Base-by-base conservation (phyloP, 148 eudicot species). In the Chenopodium formosanum region DNA sequence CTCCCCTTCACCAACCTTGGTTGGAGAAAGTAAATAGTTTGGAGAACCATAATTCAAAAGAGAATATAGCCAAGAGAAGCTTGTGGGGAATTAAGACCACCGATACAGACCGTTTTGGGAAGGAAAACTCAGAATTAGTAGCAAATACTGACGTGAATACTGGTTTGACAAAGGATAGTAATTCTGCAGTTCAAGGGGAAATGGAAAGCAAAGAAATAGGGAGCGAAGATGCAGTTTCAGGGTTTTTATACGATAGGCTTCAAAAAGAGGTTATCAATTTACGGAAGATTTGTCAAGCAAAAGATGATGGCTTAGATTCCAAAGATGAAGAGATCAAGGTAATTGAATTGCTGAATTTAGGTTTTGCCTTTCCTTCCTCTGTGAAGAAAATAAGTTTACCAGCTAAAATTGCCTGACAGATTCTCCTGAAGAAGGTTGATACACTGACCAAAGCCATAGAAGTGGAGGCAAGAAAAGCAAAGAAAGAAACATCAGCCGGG, bases 281-380 rank as follows among this genome's bases (percentile, higher is more conserved):
- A 70, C 89, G 97, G 88, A 96, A 89, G 88, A 77, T 37, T 67
- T 94, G 93, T 81, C 93, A 89, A 78, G 86, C 79, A 67, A 94
- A 92, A 85, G 94, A 90, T 9, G 80, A 58, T 70, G 81, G 63
- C 81, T 81, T 92, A 83, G 80, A 78, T 52, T 85, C 84, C 73
- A 96, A 92, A 87, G 94, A 92, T 69, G 97, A 91, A 81, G 98
- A 96, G 88, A 89, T 89, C 76, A 91, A 89, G 98, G 98, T 91
- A 87, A 74, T 80, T 65, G n/a, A 87, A 74, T 80, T 65, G n/a
- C 56, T 31, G 9, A 67, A 19, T 27, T 9, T 62, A 52, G 10
- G 31, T 58, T 60, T 8, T 78, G 32, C 73, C 73, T 66, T 25
- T 29, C 58, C 27, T 32, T 29, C 27, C 27, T 32, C 73, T 13